Evolutionary conservation across 306 rosid genomes (phyloP).

Genomic region (Abrus pulchellus): DNA sequence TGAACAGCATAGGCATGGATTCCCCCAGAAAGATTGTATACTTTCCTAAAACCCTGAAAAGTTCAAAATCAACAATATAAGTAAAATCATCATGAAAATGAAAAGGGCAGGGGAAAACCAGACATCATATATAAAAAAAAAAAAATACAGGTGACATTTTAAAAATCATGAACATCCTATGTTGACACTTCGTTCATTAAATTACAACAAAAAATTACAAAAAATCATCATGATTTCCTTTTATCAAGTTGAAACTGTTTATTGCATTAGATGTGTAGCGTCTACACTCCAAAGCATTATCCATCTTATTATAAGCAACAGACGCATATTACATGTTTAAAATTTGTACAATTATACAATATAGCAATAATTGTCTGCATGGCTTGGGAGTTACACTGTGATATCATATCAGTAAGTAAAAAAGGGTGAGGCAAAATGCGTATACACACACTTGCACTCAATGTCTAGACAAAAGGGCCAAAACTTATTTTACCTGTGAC

Average conservation of each 20-base stretch:
- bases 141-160: neutral
- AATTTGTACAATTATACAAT: neutral
- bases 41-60: conserved; percentile 83
- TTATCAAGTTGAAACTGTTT: conserved; percentile 15
- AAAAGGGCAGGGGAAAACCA: neutral
- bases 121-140: conserved; percentile 14
- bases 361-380: neutral
- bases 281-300: neutral
- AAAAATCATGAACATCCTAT: neutral
- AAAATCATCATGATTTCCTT: conserved; percentile 14
- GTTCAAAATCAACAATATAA: conserved; percentile 31
- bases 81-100: neutral
- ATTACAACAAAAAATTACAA: neutral
- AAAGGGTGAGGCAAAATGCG: neutral
- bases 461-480: neutral
- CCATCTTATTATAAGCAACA: conserved; percentile 12
- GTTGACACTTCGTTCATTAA: neutral
- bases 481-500: conserved; percentile 68
- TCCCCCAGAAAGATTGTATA: conserved; percentile 85
- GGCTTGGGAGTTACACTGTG: neutral
- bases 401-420: neutral
- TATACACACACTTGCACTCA: neutral
- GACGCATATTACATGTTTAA: neutral
- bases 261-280: neutral
- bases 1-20: conserved; percentile 83